These are phyloP conservation scores for Suillus americanus DNA, from an alignment of 768 basidiomycete genomes.

Conservation along the genomic window DNA sequence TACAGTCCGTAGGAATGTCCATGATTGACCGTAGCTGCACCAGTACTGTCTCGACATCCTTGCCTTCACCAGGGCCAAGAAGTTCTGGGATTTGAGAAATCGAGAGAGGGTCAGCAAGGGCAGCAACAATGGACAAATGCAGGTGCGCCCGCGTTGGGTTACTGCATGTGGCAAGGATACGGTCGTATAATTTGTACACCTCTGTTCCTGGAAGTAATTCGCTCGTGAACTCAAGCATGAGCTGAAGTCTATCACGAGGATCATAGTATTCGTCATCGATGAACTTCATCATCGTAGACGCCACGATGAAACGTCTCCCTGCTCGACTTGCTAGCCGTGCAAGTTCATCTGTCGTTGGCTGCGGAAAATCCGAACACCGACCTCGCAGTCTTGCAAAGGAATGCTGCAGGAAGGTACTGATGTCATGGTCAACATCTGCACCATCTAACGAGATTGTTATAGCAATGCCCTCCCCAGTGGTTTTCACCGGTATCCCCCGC, in stretches of 20 bases:
- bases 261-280: background rate
- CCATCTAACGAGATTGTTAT: background rate
- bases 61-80: background rate
- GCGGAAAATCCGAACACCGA: background rate
- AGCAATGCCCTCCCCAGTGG: background rate
- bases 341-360: background rate
- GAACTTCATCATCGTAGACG: background rate
- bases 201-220: background rate
- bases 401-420: background rate
- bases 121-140: background rate
- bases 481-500: background rate
- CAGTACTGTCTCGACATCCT: background rate
- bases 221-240: background rate
- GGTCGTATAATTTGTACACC: background rate
- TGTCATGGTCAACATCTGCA: background rate
- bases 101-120: background rate
- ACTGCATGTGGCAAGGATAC: background rate
- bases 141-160: background rate
- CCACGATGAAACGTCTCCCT: background rate
- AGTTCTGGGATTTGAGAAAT: background rate
- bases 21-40: background rate
- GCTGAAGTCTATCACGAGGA: background rate
- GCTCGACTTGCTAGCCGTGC: background rate
- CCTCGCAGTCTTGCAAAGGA: background rate
- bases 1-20: background rate